Percentiles rank a stretch among this genome's conserved stretches.
These are phyloP conservation scores for Ceratocystiopsis minuta DNA, from an alignment of 2,329 filamentous ascomycete genomes.

Conservation along the genomic window DNA sequence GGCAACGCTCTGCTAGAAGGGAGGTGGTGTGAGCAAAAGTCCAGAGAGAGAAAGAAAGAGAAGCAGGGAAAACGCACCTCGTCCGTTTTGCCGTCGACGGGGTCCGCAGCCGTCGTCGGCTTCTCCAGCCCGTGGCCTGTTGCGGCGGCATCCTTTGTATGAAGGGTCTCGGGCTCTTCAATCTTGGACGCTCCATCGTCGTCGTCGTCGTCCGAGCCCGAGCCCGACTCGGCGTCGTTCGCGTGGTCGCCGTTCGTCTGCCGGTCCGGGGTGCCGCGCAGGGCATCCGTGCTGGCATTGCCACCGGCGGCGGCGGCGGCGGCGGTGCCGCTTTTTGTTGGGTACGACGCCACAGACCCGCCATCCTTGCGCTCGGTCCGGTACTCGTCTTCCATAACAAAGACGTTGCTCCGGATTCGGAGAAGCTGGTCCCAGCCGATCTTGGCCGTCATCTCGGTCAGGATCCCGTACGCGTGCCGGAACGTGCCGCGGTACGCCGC, in stretches of 20 bases:
- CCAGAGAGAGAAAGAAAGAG: not conserved
- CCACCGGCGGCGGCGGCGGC: slow-evolving; percentile 16
- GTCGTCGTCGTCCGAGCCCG: slow-evolving; percentile 10
- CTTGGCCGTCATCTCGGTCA: slow-evolving; percentile 90
- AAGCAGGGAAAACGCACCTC: slow-evolving; percentile 30
- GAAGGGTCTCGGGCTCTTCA: not conserved
- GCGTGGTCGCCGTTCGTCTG: slow-evolving; percentile 27
- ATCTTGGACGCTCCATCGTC: slow-evolving; percentile 6
- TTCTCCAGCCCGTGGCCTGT: slow-evolving; percentile 43
- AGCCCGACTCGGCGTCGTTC: no score
- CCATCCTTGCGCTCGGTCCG: slow-evolving; percentile 61
- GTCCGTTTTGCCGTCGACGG: slow-evolving; percentile 58
- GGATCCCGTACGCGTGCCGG: slow-evolving; percentile 77
- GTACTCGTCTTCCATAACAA: slow-evolving; percentile 99
- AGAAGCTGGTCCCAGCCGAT: slow-evolving; percentile 96
- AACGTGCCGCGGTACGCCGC: slow-evolving; percentile 90
- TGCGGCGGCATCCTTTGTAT: slow-evolving; percentile 1
- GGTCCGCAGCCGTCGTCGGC: slow-evolving; percentile 60
- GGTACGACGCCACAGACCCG: slow-evolving; percentile 23
- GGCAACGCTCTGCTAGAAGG: slow-evolving; percentile 31
- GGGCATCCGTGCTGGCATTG: slow-evolving; percentile 62
- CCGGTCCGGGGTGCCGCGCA: slow-evolving; percentile 51
- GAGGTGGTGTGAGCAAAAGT: not conserved
- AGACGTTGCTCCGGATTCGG: slow-evolving; percentile 88
- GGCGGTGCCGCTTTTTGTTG: slow-evolving; percentile 36